Conservation (phyloP, 2,329 filamentous ascomycete species). For the Paraphaeosphaeria sporulosa region DNA sequence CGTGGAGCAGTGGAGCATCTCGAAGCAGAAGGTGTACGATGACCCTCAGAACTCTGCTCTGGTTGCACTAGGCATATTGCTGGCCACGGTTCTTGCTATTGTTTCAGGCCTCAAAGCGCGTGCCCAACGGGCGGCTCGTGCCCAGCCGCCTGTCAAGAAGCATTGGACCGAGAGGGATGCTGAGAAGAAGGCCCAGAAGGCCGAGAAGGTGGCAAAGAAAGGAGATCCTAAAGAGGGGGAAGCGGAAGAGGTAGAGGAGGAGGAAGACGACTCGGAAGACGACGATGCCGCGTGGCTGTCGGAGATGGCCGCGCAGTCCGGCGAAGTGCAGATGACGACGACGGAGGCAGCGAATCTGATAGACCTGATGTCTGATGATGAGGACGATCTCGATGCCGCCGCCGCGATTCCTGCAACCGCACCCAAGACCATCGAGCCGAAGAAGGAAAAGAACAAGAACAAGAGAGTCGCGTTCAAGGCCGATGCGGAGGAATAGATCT, state of each 20-base stretch:
- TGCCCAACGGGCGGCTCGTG: not conserved
- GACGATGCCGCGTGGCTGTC: slow-evolving; percentile 5
- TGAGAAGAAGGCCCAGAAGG: not conserved
- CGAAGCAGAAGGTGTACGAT: slow-evolving; percentile 12
- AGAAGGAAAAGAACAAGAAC: not conserved
- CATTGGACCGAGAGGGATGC: not conserved
- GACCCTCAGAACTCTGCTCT: slow-evolving; percentile 19
- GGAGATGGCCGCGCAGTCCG: slow-evolving; percentile 1
- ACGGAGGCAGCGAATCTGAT: slow-evolving; percentile 2
- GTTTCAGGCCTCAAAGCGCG: slow-evolving; percentile 6
- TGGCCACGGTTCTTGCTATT: slow-evolving; percentile 13
- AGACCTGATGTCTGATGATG: slow-evolving; percentile 8
- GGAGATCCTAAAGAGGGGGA: not conserved
- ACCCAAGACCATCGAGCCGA: not conserved
- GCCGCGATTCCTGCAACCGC: not conserved
- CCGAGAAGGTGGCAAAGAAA: not conserved
- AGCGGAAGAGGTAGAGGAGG: not conserved
- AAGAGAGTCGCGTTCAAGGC: slow-evolving; percentile 5
- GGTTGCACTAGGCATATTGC: slow-evolving; percentile 20
- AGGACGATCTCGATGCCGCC: slow-evolving; percentile 2
- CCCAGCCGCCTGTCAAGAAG: not conserved
- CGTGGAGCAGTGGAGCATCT: slow-evolving; percentile 12
- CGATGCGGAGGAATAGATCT: not conserved
- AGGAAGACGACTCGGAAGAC: slow-evolving; percentile 9
- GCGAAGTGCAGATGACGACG: slow-evolving; percentile 3